These are phyloP conservation scores for Ophiobolus disseminans DNA, from an alignment of 2,329 filamentous ascomycete species.

Conservation along the genomic window DNA sequence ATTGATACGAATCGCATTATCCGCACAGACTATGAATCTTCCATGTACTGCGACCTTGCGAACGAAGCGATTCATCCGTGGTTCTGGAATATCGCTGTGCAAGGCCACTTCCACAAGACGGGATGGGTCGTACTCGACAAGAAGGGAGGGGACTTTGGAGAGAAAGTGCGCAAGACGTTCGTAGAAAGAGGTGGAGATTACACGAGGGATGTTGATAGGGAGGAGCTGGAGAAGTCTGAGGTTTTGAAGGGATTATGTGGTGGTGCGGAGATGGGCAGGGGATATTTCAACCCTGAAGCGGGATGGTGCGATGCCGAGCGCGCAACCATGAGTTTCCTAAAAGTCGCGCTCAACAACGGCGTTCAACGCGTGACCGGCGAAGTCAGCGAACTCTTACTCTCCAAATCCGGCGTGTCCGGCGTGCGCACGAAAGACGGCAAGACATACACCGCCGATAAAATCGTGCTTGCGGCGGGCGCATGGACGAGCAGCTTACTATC, in stretches of 20 bases:
- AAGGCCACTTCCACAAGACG: conserved; percentile 61
- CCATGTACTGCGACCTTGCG: conserved; percentile 62
- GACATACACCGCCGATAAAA: conserved; percentile 58
- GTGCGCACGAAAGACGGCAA: conserved; percentile 58
- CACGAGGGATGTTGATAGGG: conserved; percentile 38
- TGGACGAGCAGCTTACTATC: conserved; percentile 63
- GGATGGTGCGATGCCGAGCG: conserved; percentile 62
- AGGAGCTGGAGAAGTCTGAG: conserved; percentile 53
- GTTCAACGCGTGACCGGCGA: conserved; percentile 56
- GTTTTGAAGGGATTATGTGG: conserved; percentile 41
- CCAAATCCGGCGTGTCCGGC: conserved; percentile 47
- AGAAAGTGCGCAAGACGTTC: conserved; percentile 63
- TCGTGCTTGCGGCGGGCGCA: conserved; percentile 64
- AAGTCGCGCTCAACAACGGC: conserved; percentile 53
- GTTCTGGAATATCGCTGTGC: conserved; percentile 46
- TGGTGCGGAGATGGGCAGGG: conserved; percentile 33
- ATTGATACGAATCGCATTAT: conserved; percentile 70
- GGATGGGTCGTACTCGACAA: conserved; percentile 65
- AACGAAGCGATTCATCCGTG: conserved; percentile 51
- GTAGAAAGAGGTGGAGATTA: conserved; percentile 52
- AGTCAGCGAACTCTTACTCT: conserved; percentile 53
- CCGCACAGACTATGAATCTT: conserved; percentile 64
- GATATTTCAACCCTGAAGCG: conserved; percentile 59
- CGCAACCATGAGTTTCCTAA: conserved; percentile 55
- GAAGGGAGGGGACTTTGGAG: conserved; percentile 56